phyloP scores from a whole-genome alignment of 352 stramenopile species.

The Pythium chondricola region DNA sequence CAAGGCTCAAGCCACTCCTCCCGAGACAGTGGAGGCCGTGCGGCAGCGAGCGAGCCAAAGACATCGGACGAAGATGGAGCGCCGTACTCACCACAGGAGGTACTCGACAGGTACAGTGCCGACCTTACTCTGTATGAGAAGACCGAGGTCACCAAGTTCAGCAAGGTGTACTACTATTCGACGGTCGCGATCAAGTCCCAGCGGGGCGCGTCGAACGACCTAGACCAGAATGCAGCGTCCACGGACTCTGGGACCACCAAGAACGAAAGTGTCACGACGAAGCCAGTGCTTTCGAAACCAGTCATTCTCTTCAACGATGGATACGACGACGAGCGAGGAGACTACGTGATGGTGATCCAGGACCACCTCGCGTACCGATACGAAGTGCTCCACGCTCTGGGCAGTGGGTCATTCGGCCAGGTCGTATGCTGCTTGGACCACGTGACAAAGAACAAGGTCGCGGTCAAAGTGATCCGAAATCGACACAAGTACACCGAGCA shows the following conservation, averaged over 20 bases:
- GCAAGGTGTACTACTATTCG: constrained; percentile 37
- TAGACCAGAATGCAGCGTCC: background rate
- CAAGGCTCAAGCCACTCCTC: background rate
- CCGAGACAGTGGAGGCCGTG: background rate
- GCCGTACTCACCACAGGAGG: background rate
- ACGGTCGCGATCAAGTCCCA: constrained; percentile 12
- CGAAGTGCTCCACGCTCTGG: constrained; percentile 91
- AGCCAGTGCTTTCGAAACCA: background rate
- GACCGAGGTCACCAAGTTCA: constrained; percentile 41
- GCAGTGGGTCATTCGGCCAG: constrained; percentile 97
- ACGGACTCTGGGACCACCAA: constrained; percentile 4
- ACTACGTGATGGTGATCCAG: constrained; percentile 94
- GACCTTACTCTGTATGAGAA: constrained; percentile 48
- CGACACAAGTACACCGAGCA: constrained; percentile 95
- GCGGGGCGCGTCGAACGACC: background rate
- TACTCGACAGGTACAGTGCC: constrained; percentile 2
- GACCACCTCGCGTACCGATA: constrained; percentile 94
- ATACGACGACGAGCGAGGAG: constrained; percentile 95
- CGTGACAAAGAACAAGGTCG: constrained; percentile 80
- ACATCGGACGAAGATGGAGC: too few species aligned
- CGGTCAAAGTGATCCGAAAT: constrained; percentile 98
- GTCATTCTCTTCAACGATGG: constrained; percentile 89
- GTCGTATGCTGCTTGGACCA: constrained; percentile 93
- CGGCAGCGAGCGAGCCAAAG: background rate
- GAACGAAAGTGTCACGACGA: constrained; percentile 1